These are phyloP conservation scores for Picochlorum sp. DNA, from an alignment of 139 green algal genomes.

Conservation along the genomic window DNA sequence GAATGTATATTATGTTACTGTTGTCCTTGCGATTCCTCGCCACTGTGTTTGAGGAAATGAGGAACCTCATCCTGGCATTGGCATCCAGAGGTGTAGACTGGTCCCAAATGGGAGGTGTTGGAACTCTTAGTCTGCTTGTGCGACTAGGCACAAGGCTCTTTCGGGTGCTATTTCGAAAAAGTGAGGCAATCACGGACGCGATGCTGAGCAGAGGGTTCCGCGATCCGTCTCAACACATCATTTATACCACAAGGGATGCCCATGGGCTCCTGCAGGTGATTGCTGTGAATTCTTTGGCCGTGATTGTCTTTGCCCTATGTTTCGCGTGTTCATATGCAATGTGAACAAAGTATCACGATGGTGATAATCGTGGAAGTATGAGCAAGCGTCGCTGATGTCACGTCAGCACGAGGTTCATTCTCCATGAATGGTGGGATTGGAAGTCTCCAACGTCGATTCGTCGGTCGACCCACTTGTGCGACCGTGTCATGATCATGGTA, in stretches of 20 bases:
- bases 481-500: no score
- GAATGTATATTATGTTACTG: conserved; percentile 28
- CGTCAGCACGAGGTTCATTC: no score
- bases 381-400: no score
- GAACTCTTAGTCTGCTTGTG: conserved; percentile 9
- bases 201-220: conserved; percentile 27
- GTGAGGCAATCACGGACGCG: conserved; percentile 22
- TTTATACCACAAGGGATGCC: background rate
- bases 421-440: no score
- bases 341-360: no score
- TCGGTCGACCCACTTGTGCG: no score
- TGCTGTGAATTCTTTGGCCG: no score
- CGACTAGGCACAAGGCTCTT: conserved; percentile 13
- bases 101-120: conserved; percentile 10
- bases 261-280: no score
- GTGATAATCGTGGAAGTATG: no score
- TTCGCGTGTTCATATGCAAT: no score
- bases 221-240: conserved; percentile 11
- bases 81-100: conserved; percentile 25
- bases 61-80: conserved; percentile 30
- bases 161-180: conserved; percentile 17
- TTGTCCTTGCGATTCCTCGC: conserved; percentile 30
- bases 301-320: no score
- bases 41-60: conserved; percentile 31
- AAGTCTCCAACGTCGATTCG: no score